Conservation (phyloP, 345 rosid species). For the Nasturtium officinale region DNA sequence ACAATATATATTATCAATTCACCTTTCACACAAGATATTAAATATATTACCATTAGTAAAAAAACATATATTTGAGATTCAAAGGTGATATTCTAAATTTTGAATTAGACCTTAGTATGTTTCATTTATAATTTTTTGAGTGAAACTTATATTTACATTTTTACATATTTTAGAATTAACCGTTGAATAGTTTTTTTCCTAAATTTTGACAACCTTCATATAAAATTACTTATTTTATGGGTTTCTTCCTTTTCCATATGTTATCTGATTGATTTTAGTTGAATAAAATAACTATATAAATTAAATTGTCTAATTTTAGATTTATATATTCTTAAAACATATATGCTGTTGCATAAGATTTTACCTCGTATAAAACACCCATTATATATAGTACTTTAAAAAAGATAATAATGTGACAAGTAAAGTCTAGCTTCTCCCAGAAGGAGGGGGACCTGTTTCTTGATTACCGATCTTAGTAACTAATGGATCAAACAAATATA, state of each 20-base stretch:
- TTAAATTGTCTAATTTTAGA: too few species aligned
- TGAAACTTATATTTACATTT: too few species aligned
- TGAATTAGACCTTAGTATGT: too few species aligned
- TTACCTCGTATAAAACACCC: neutral
- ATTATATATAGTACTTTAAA: neutral
- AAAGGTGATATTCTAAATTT: too few species aligned
- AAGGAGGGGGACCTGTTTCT: conserved; percentile 37
- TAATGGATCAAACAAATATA: conserved; percentile 21
- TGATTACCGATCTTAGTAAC: conserved; percentile 33
- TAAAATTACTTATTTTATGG: neutral
- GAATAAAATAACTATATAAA: neutral
- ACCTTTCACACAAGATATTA: neutral
- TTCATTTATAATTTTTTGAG: too few species aligned
- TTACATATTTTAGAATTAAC: too few species aligned
- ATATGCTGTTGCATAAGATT: neutral
- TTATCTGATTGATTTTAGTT: neutral
- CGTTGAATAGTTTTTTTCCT: too few species aligned
- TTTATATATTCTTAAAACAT: too few species aligned
- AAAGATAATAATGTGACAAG: conserved; percentile 23
- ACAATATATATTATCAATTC: neutral
- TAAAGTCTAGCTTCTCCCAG: conserved; percentile 25
- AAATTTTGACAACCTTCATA: too few species aligned
- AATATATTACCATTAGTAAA: neutral
- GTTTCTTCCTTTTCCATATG: too few species aligned
- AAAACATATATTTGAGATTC: neutral